Conservation (phyloP, 73 alveolate species). For the Paramecium sexaurelia region DNA sequence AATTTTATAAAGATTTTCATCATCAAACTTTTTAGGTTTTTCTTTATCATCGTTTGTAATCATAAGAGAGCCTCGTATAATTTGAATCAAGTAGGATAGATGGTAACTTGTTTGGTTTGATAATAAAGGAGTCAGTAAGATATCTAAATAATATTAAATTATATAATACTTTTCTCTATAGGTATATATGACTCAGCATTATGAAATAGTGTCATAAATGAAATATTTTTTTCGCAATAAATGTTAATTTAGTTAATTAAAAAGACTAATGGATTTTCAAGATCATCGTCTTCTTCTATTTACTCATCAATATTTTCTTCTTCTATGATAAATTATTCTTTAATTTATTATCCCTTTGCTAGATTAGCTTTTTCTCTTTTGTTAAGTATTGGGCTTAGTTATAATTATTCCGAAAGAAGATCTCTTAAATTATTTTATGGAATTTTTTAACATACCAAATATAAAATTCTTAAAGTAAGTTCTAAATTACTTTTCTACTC, state of each 20-base stretch:
- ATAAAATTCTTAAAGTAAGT: neutral
- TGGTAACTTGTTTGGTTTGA: neutral
- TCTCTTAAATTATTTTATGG: neutral
- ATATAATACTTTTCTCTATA: neutral
- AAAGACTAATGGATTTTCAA: neutral
- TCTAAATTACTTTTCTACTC: neutral
- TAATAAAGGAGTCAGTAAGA: neutral
- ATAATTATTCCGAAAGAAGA: neutral
- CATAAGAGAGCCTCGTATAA: neutral
- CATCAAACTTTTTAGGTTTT: neutral
- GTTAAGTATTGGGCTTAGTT: neutral
- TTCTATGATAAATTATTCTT: neutral
- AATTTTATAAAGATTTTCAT: neutral
- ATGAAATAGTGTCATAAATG: neutral
- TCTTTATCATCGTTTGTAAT: neutral
- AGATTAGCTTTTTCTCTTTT: slow-evolving; percentile 26
- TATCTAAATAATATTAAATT: neutral
- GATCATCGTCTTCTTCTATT: neutral
- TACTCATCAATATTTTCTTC: neutral
- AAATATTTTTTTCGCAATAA: neutral
- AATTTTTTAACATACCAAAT: slow-evolving; percentile 6
- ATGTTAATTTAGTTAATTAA: neutral
- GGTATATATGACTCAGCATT: slow-evolving; percentile 3
- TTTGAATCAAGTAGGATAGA: neutral
- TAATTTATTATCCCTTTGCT: neutral